Evolutionary conservation across 106 monocot genomes (phyloP).

Genomic region (Narthecium ossifragum): DNA sequence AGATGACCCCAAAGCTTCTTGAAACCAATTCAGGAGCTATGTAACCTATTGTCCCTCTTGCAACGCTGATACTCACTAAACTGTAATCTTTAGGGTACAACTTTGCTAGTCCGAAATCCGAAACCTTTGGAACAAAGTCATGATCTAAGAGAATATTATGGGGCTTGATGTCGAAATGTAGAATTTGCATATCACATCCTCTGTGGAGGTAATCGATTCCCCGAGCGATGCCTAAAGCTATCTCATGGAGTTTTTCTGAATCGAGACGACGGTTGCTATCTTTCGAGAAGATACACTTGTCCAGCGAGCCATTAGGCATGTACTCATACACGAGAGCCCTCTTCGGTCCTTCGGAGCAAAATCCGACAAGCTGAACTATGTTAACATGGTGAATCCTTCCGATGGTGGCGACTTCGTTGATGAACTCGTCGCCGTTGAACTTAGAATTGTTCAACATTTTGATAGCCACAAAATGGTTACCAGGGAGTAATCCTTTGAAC

Average conservation of each 20-base stretch:
- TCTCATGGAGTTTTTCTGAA: constrained; percentile 12
- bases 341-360: constrained; percentile 38
- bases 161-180: constrained; percentile 55
- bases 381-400: constrained; percentile 49
- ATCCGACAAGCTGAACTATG: constrained; percentile 34
- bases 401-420: constrained; percentile 51
- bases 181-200: constrained; percentile 42
- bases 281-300: constrained; percentile 22
- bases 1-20: constrained; percentile 37
- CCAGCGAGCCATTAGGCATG: constrained; percentile 44
- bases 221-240: constrained; percentile 30
- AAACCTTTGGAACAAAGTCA: constrained; percentile 22
- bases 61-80: constrained; percentile 13
- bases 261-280: background rate
- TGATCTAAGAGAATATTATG: constrained; percentile 41
- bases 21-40: constrained; percentile 45
- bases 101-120: constrained; percentile 39
- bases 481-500: constrained; percentile 26
- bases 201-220: constrained; percentile 41
- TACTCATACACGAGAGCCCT: constrained; percentile 39
- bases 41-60: constrained; percentile 35
- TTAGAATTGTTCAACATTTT: constrained; percentile 26
- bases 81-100: constrained; percentile 30
- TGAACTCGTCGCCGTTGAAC: constrained; percentile 41
- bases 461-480: constrained; percentile 23